A percentile compares a stretch with the other conserved stretches of the same genome.
phyloP scores from a whole-genome alignment of 1,284 basidiomycete species.

The Naganishia sp. region DNA sequence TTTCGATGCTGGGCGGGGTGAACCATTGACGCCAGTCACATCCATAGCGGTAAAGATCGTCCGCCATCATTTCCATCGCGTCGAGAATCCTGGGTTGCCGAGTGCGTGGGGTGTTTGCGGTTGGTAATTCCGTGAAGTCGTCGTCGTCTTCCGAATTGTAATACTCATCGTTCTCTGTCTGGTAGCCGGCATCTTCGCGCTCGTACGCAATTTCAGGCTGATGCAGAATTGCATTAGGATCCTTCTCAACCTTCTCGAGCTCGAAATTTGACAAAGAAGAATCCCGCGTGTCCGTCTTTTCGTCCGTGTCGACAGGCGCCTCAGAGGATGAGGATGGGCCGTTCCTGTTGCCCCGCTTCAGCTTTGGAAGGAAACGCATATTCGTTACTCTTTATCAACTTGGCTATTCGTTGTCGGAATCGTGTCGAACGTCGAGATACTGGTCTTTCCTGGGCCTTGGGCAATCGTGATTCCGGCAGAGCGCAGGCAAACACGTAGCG shows the following conservation, averaged over 20 bases:
- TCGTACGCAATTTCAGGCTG: not conserved
- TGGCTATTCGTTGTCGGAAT: not conserved
- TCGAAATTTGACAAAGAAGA: constrained; percentile 10
- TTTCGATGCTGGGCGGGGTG: constrained; percentile 40
- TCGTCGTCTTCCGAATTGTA: constrained; percentile 12
- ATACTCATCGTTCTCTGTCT: constrained; percentile 12
- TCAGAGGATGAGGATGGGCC: not conserved
- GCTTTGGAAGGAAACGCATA: constrained; percentile 11
- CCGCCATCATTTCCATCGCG: constrained; percentile 49
- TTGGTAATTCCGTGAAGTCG: constrained; percentile 9
- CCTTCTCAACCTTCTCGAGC: constrained; percentile 7
- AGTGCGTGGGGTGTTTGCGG: not conserved
- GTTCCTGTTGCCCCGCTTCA: not conserved
- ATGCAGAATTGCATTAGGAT: constrained; percentile 4
- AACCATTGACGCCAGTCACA: constrained; percentile 46
- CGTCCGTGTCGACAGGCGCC: constrained; percentile 1
- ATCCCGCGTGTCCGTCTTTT: not conserved
- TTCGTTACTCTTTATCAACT: not conserved
- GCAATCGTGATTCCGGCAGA: too few relatives aligned
- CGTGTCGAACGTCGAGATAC: too few relatives aligned
- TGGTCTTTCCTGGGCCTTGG: too few relatives aligned
- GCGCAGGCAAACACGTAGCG: too few relatives aligned
- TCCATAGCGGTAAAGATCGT: constrained; percentile 47
- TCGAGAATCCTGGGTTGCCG: constrained; percentile 34
- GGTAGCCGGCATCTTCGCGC: constrained; percentile 12